Percentiles rank a stretch among this genome's conserved stretches.
Evolutionary conservation across 768 basidiomycete species (phyloP).

Genomic region (Serendipita vermifera): DNA sequence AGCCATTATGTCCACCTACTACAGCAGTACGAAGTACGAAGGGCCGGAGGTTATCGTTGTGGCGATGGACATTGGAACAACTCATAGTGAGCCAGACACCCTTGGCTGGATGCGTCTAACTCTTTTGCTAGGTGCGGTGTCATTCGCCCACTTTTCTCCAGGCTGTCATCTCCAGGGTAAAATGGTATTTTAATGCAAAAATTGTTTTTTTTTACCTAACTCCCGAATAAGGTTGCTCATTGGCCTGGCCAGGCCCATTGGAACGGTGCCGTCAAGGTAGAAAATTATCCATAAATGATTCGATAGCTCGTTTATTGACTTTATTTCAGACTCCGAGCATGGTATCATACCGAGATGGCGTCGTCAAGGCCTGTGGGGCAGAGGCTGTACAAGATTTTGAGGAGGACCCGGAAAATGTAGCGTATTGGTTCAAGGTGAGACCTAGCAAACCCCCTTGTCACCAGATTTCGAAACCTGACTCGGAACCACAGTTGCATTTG

Average conservation of each 20-base stretch:
- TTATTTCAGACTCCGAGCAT: not conserved
- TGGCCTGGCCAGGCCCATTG: slow-evolving; percentile 1
- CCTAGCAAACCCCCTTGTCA: too few species aligned
- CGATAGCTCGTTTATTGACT: not conserved
- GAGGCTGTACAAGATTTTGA: not conserved
- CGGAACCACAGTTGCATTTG: not conserved
- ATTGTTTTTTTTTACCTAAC: not conserved
- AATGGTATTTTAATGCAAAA: not conserved
- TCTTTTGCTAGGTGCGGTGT: not conserved
- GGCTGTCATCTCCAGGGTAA: not conserved
- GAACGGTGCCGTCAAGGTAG: not conserved
- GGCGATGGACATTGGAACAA: slow-evolving; percentile 3
- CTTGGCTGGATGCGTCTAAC: too few species aligned
- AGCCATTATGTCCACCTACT: too few species aligned
- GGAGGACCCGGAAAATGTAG: not conserved
- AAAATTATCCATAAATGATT: not conserved
- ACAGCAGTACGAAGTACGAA: too few species aligned
- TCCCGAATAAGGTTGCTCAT: not conserved
- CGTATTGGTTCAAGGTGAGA: slow-evolving; percentile 4
- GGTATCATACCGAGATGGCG: not conserved
- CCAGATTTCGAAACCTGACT: too few species aligned
- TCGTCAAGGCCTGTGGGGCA: not conserved
- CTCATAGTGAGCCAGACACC: not conserved
- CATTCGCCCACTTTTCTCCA: not conserved
- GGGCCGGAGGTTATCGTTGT: not conserved